Conservation (phyloP, 768 basidiomycete genomes). For the Psilocybe sp. region DNA sequence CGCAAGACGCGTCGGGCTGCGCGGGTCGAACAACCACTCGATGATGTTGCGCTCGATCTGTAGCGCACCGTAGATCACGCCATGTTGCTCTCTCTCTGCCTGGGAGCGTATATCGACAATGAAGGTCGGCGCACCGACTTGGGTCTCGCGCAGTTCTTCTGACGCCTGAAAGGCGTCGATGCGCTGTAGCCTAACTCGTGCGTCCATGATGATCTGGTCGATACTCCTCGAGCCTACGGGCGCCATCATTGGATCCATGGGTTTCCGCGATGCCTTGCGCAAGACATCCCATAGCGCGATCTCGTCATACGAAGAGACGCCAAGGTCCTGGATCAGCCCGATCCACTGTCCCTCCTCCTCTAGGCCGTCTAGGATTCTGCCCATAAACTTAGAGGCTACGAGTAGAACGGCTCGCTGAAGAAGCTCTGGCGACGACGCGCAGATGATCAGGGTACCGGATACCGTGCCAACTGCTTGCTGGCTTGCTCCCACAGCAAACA, state of each 20-base stretch:
- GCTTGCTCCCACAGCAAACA: conserved; percentile 56
- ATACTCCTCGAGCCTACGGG: conserved; percentile 66
- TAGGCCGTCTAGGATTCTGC: conserved; percentile 42
- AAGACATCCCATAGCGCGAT: conserved; percentile 69
- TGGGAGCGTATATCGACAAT: conserved; percentile 77
- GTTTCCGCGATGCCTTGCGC: conserved; percentile 55
- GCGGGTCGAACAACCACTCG: conserved; percentile 81
- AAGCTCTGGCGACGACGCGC: conserved; percentile 50
- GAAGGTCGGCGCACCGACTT: conserved; percentile 59
- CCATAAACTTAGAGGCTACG: conserved; percentile 66
- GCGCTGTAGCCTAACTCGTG: conserved; percentile 63
- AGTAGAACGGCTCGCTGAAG: conserved; percentile 70
- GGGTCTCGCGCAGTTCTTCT: conserved; percentile 52
- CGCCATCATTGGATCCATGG: conserved; percentile 58
- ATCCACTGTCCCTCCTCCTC: conserved; percentile 31
- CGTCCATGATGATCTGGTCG: conserved; percentile 51
- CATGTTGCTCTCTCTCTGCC: conserved; percentile 53
- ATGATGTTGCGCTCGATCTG: conserved; percentile 74
- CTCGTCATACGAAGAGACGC: conserved; percentile 55
- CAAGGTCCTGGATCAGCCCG: conserved; percentile 53
- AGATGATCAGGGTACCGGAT: conserved; percentile 53
- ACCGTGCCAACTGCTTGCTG: conserved; percentile 24
- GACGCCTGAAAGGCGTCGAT: conserved; percentile 59
- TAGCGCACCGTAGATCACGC: conserved; percentile 65
- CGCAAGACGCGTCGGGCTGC: conserved; percentile 51